Base-by-base conservation (phyloP, 331 rosid genomes). In the Stylosanthes scabra region DNA sequence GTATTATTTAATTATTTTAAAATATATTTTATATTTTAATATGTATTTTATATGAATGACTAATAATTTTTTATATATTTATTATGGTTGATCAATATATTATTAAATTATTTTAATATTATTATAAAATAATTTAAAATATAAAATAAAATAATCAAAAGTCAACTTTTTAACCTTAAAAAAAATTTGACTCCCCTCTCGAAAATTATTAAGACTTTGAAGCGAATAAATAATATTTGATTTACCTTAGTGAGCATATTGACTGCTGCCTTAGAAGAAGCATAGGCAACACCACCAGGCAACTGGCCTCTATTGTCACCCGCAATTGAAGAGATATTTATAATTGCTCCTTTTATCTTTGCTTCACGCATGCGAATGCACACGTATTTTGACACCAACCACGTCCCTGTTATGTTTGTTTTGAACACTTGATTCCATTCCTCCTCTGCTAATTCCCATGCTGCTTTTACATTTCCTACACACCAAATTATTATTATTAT, bases 311-410 rank as follows among this genome's bases (percentile, higher is more conserved):
- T 88, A 60, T 78, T 37, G 15, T 83, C 34, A 45, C 96, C 97
- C 34, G 76, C 70, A 57, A 86, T 82, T n/a, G 98, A 93, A 66
- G 97, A 61, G 25, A 93, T 83, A 63, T 93, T 93, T 71, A 93
- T 89, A 56, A 93, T 75, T 39, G 96, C 83, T 12, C 98, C 96
- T 75, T 87, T 84, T 3, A 14, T 31, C 12, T 63, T 49, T 0
- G 89, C 71, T 27, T 85, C 88, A 20, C 83, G 50, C 97, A 93
- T 91, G 51, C 27, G 84, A 49, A 75, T 63, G 82, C 90, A 76
- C 28, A 89, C 88, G 65, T 74, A 80, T 49, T 88, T 93, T 16
- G 98, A 89, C 41, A 93, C 98, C 75, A 91, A 78, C 96, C 98
- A 93, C 11, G 86, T 61, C 11, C 98, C 98, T 0, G 73, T 89